These are phyloP conservation scores for Penicillium sp. DNA, from an alignment of 2,329 filamentous ascomycete genomes.

Conservation along the genomic window DNA sequence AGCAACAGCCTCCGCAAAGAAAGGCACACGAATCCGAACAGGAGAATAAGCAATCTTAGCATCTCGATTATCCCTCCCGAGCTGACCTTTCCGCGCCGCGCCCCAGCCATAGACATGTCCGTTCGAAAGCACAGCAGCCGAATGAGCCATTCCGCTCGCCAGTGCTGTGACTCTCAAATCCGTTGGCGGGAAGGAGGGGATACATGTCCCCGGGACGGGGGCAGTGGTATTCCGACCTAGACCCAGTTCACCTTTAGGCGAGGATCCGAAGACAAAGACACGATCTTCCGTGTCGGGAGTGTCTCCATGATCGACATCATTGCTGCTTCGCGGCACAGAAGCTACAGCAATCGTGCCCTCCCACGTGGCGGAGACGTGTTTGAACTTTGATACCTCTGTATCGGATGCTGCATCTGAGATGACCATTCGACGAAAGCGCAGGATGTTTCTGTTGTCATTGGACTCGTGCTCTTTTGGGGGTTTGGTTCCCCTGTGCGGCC, in stretches of 20 bases:
- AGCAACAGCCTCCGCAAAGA: conserved; percentile 57
- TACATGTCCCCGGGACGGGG: conserved; percentile 30
- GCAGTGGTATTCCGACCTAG: conserved; percentile 38
- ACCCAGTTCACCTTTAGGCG: conserved; percentile 64
- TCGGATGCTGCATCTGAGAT: conserved; percentile 11
- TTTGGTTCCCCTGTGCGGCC: conserved; percentile 4
- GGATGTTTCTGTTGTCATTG: conserved; percentile 7
- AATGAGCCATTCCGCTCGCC: conserved; percentile 68
- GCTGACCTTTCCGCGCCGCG: conserved; percentile 72
- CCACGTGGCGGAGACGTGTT: conserved; percentile 65
- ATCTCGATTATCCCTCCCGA: conserved; percentile 51
- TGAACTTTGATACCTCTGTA: conserved; percentile 25
- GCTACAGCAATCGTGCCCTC: conserved; percentile 58
- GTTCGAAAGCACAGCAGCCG: conserved; percentile 61
- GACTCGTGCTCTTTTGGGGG: background rate
- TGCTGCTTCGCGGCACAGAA: background rate
- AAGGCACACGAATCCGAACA: conserved; percentile 52
- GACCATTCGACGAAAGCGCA: conserved; percentile 24
- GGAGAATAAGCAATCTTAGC: conserved; percentile 50
- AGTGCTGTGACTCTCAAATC: conserved; percentile 55
- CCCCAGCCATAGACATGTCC: conserved; percentile 85
- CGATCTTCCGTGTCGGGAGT: conserved; percentile 13
- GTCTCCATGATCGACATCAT: background rate
- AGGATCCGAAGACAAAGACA: conserved; percentile 58
- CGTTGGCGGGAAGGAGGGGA: conserved; percentile 57